Base-by-base conservation (phyloP, 2,329 filamentous ascomycete species). In the Cytospora schulzeri region DNA sequence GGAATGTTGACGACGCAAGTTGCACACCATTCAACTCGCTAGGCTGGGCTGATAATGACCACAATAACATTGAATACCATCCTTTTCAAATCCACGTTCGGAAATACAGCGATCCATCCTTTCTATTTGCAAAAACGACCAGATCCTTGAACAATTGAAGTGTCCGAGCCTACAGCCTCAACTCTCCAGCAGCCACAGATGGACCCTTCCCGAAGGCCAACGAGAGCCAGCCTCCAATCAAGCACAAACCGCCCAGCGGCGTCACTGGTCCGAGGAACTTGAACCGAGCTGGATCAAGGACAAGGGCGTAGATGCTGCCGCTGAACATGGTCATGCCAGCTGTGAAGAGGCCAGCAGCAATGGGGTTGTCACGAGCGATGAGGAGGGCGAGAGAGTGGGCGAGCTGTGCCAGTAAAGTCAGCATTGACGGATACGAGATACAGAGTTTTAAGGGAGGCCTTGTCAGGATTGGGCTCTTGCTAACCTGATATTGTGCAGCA, bases 301-400 rank as follows among this genome's bases (percentile, higher is more conserved):
- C 80, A 12, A 90, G 79, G 12, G 86, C 78, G 73, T 91, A 91
- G 68, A 91, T 82, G 71, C 82, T 85, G 2, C 88, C 88, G 65
- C 82, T 85, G 75, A 90, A 90, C 80, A 89, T 82, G 4, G 85
- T 85, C 79, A 90, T 89, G 59, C 88, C 88, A 0, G 85, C 85
- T 0, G 84, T 83, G 72, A 90, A 84, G n/a, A 89, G 77, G 2
- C 76, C 76, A 59, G 83, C 83, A 22, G 87, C 86, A 26, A 87
- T 70, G 35, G 81, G 84, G 70, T 86, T 83, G 68, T 81, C 78
- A 14, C 85, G 85, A 1, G 85, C 80, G 24, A 88, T 76, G 29
- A 90, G 83, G 55, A 90, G 76, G 50, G 84, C 84, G 35, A 83
- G 79, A 17, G 85, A 85, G 76, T 90, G 88, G 56, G 88, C 76